Base-by-base conservation (phyloP, 441 rosid species). In the Manihot esculenta region DNA sequence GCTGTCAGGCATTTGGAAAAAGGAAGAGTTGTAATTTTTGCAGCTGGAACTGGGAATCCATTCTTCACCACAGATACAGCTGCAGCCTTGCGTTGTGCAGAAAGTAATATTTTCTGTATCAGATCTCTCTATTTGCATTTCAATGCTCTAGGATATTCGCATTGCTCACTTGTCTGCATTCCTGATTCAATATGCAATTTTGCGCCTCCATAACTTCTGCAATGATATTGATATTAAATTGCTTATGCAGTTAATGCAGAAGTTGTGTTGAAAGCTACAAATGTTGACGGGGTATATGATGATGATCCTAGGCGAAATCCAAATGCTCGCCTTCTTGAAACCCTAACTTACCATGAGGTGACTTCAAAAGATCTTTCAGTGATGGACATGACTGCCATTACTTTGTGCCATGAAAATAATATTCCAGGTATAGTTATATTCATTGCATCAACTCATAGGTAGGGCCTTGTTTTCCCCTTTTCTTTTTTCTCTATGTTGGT, bases 1-100 rank as follows among this genome's bases (percentile, higher is more conserved):
- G 99, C 97, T 18, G 88, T 90, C 11, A 80, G 97, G 77, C 99
- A 94, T 86, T 77, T 94, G 78, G 99, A 92, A 78, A 94, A 94
- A 77, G 97, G 99, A 70, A 89, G 99, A 72, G 97, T 92, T 63
- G 97, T 94, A 21, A 92, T 90, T 76, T 94, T 90, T 76, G 97
- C 97, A 27, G 97, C 97, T 17, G 96, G 97, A 82, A 94, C 96
- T 70, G 96, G 97, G 64, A 94, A 94, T 73, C 99, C 92, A 0
- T 90, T 94, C 81, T 94, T 94, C 89, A 90, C 99, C 51, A 94
- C 97, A 0, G 96, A 92, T 56, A 94, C 99, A 35, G 99, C 97
- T 64, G 94, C 99, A 58, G 97, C 97, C 76, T 86, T 94, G 73
- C 92, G 94, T 14, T 92, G 99, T 84, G 97, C 97, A 7, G 97